Conservation (phyloP, 75 land plant species). For the Pinus tabuliformis region DNA sequence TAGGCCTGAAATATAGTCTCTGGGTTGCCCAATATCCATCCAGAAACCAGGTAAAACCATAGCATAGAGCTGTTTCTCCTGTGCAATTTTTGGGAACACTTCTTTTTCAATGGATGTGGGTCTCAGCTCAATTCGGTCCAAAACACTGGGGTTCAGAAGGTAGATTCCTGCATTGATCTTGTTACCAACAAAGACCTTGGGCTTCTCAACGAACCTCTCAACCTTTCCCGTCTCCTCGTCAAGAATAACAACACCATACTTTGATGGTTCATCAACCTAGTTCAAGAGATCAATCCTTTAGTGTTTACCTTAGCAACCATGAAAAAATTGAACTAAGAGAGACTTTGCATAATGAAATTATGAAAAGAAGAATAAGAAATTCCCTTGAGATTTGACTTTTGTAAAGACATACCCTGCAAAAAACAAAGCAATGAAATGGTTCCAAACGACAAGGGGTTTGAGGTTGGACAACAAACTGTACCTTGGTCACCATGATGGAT, state of each 20-base stretch:
- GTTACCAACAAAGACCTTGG: constrained; percentile 83
- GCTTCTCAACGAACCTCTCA: constrained; percentile 86
- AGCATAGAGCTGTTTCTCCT: constrained; percentile 62
- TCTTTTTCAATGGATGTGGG: constrained; percentile 96
- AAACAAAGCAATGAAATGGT: background rate
- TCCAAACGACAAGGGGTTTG: background rate
- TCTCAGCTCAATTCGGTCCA: constrained; percentile 61
- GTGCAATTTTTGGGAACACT: constrained; percentile 79
- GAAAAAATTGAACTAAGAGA: background rate
- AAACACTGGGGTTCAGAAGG: constrained; percentile 65
- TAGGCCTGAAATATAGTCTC: constrained; percentile 87
- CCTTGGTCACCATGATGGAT: constrained; percentile 98
- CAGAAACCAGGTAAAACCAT: constrained; percentile 94
- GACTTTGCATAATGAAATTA: background rate
- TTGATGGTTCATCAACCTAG: constrained; percentile 93
- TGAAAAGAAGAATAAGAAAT: background rate
- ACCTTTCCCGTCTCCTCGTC: constrained; percentile 74
- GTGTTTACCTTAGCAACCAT: background rate
- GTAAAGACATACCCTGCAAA: no score
- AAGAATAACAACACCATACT: constrained; percentile 87
- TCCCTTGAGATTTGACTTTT: background rate
- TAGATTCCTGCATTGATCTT: constrained; percentile 94
- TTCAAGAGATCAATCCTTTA: background rate
- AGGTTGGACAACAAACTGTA: constrained; percentile 11
- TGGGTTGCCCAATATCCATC: constrained; percentile 97